Conservation (phyloP, 148 eudicot genomes). For the Chenopodium suecicum region DNA sequence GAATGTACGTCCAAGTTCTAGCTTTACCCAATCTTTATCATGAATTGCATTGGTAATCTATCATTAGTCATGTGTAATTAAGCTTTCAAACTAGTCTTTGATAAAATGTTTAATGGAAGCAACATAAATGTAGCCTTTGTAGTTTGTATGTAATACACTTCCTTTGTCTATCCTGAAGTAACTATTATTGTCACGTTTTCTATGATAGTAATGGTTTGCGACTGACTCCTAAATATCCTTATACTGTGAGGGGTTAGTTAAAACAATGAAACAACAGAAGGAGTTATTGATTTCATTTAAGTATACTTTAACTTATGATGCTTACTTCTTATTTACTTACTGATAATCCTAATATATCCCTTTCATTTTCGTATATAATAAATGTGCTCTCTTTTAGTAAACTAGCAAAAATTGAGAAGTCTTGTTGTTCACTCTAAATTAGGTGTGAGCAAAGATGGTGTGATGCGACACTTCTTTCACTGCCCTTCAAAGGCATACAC, state of each 20-base stretch:
- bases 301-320: no score
- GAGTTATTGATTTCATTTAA: no score
- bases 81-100: no score
- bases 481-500: conserved; percentile 96
- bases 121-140: not conserved
- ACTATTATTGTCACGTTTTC: no score
- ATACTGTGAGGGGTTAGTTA: not conserved
- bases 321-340: no score
- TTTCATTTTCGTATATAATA: not conserved
- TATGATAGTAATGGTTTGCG: no score
- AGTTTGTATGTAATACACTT: not conserved
- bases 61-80: no score
- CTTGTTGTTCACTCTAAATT: conserved; percentile 7
- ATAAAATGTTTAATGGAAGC: not conserved
- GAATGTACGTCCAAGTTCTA: not conserved
- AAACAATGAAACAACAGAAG: not conserved
- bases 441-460: conserved; percentile 91
- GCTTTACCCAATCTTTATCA: not conserved
- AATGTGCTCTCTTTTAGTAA: not conserved
- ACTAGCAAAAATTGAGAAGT: not conserved
- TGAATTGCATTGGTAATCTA: no score
- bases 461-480: conserved; percentile 83
- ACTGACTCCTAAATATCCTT: no score
- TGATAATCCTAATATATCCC: not conserved
- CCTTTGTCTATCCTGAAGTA: no score